Percentiles rank a stretch among this genome's conserved stretches.
These are phyloP conservation scores for Mycena metata DNA, from an alignment of 768 basidiomycete genomes.

Conservation along the genomic window DNA sequence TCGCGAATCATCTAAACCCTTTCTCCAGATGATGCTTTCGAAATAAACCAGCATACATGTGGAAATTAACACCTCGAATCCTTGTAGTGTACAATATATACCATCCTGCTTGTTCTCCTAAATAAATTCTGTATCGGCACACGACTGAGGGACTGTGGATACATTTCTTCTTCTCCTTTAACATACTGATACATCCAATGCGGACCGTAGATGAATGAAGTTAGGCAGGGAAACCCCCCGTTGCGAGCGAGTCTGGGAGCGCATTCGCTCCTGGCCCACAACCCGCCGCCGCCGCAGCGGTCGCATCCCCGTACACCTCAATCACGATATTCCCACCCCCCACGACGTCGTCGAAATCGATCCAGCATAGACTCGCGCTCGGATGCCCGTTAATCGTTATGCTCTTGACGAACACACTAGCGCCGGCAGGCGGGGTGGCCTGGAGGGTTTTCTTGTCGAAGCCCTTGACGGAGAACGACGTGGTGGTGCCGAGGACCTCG, in stretches of 20 bases:
- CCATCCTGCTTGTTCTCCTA: constrained; percentile 15
- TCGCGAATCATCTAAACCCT: background rate
- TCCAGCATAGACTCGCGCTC: constrained; percentile 57
- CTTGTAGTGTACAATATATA: constrained; percentile 35
- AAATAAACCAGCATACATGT: constrained; percentile 40
- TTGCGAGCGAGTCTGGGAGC: constrained; percentile 57
- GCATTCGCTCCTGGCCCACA: constrained; percentile 52
- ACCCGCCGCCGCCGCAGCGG: constrained; percentile 50
- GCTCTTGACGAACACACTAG: constrained; percentile 58
- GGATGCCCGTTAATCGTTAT: constrained; percentile 57
- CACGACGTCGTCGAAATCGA: constrained; percentile 58
- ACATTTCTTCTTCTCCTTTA: too few relatives aligned
- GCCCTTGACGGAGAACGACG: constrained; percentile 55
- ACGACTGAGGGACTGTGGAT: background rate
- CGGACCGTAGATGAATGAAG: background rate
- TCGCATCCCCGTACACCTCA: constrained; percentile 56
- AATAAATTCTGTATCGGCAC: constrained; percentile 19
- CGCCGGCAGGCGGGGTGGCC: constrained; percentile 55
- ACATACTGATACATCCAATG: too few relatives aligned
- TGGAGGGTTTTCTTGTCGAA: constrained; percentile 56
- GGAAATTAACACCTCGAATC: constrained; percentile 31
- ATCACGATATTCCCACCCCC: constrained; percentile 61
- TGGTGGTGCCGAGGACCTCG: constrained; percentile 53
- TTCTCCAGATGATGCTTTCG: constrained; percentile 50
- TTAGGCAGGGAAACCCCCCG: constrained; percentile 51